Evolutionary conservation across 108 stramenopile species (phyloP), one percentile per base, ranked within the genome.

Genomic region (Epipyxis sp.): DNA sequence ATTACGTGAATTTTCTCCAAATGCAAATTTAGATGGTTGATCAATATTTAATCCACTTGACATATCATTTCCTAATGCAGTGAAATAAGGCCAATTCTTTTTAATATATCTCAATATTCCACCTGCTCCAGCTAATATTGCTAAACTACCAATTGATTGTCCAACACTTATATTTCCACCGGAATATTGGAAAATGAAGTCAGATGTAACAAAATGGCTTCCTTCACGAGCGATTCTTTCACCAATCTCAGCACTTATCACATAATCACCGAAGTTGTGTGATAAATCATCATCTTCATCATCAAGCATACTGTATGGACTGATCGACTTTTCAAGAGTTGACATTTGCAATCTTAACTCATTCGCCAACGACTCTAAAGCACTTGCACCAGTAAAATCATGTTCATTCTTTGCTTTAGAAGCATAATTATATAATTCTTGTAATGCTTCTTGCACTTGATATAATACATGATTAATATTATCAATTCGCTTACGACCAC

Each of bases 161-260:
- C 61, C 61, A 16, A 32, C 34, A 37, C 30, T 10, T n/a, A n/a
- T n/a, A n/a, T n/a, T n/a, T 10, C 61, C 61, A 29, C 34, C 20
- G 61, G 13, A 10, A 37, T 65, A 65, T 16, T 3, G 6, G 25
- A 65, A 65, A 32, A 65, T 29, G 61, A 65, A 65, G 61, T 65
- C 61, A 6, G 61, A 29, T 29, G 34, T 65, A 37, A 65, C 10
- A 32, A 65, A 65, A 16, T 3, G 30, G 3, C 13, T 65, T 16
- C 61, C 61, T 37, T 65, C 61, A 6, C 61, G 3, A 10, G 61
- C 61, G 25, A 65, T 65, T 16, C 61, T 16, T 32, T 65, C 61
- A 32, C 34, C 34, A 3, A 65, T 65, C 30, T 65, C 61, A 3
- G 34, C 25, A 25, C 20, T 25, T n/a, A n/a, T n/a, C n/a, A n/a